Base-by-base conservation (phyloP, 306 rosid genomes). In the Vicia sativa region DNA sequence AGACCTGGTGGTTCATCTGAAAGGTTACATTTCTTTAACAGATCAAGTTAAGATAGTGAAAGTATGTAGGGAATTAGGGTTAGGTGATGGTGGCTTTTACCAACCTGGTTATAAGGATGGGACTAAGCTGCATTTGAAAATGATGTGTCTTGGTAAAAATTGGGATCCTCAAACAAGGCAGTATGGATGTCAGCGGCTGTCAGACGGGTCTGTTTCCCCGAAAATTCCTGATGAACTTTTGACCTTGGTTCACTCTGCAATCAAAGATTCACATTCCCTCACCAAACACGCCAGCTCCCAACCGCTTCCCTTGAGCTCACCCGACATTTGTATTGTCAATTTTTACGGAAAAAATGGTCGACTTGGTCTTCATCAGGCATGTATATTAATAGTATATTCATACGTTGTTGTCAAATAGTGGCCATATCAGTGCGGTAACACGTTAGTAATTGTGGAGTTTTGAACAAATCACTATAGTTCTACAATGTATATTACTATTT, bases 111-210 rank as follows among this genome's bases (percentile, higher is more conserved):
- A 88, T 49, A 74, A 69, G 6, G 95, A 83, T 29, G 91, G 85
- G 43, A 69, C 76, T 15, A 77, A 75, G 11, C 63, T 90, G 78
- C 81, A 79, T 59, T 74, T 90, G 78, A 88, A 59, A 65, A 93
- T 90, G 97, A 90, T 88, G 97, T 93, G 98, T 62, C 87, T 93
- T 1, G 98, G 96, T 73, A 86, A 77, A 79, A 85, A 83, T 67
- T 86, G 96, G 96, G 97, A 88, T 67, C 97, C 96, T n/a, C n/a
- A 73, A 57, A 79, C 83, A 0, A n/a, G n/a, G 52, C 14, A 14
- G n/a, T 90, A 86, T n/a, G n/a, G n/a, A n/a, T n/a, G n/a, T 2
- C n/a, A 1, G 31, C 78, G 97, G 5, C 85, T 76, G 4, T 15
- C 34, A 14, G 98, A 93, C 68, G 81, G 73, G 19, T 78, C 78